Evolutionary conservation across 2,329 filamentous ascomycete species (phyloP).

Genomic region (Biscogniauxia marginata): DNA sequence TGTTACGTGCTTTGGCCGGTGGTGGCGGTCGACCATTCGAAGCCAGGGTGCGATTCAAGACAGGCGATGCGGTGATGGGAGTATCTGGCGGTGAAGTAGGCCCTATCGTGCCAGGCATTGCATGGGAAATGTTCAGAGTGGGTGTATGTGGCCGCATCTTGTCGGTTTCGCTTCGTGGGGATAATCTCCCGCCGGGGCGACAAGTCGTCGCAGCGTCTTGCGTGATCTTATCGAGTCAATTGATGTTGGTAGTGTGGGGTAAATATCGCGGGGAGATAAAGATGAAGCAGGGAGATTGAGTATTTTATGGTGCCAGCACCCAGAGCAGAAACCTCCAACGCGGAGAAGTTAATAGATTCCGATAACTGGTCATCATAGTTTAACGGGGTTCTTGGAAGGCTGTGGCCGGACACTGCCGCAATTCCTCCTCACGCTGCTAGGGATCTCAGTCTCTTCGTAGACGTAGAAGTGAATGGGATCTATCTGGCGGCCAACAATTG

Average conservation of each 20-base stretch:
- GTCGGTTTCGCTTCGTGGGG: constrained; percentile 23
- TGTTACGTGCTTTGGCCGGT: constrained; percentile 24
- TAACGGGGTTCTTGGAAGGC: constrained; percentile 25
- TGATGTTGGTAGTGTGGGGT: constrained; percentile 30
- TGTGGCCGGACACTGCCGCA: constrained; percentile 30
- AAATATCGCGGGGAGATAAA: constrained; percentile 31
- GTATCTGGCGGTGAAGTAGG: constrained; percentile 43
- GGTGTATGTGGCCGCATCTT: constrained; percentile 33
- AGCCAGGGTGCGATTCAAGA: constrained; percentile 23
- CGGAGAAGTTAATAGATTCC: constrained; percentile 41
- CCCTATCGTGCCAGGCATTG: constrained; percentile 24
- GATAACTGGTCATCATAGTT: constrained; percentile 48
- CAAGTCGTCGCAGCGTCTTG: constrained; percentile 21
- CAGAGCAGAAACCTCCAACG: constrained; percentile 45
- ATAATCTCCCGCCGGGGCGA: constrained; percentile 26
- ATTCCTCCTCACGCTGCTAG: constrained; percentile 26
- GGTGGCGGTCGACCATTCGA: constrained; percentile 19
- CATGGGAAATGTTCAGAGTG: constrained; percentile 27
- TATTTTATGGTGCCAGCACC: constrained; percentile 43
- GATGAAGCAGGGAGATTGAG: constrained; percentile 16
- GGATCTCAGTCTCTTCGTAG: constrained; percentile 18
- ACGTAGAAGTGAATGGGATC: constrained; percentile 1
- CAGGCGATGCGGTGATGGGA: constrained; percentile 36
- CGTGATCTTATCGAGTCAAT: constrained; percentile 30
- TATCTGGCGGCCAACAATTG: not conserved